These are phyloP conservation scores for Vigna reflexopilosa DNA, from an alignment of 306 rosid species.

Conservation along the genomic window DNA sequence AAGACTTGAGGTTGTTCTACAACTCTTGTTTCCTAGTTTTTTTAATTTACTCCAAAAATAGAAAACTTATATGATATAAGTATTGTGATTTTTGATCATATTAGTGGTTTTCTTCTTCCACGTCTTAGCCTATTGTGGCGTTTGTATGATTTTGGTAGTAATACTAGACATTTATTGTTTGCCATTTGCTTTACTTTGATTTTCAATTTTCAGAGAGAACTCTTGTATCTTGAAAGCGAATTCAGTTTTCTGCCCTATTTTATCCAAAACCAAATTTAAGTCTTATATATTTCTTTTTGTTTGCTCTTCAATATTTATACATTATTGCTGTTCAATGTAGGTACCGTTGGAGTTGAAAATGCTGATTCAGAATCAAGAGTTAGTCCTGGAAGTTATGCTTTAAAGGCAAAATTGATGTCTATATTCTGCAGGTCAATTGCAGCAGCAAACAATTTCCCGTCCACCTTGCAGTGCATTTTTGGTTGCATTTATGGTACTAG, in stretches of 20 bases:
- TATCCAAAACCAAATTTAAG: background rate
- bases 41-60: slow-evolving; percentile 2
- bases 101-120: slow-evolving; percentile 26
- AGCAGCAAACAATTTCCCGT: slow-evolving; percentile 94
- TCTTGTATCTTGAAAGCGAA: slow-evolving; percentile 18
- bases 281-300: slow-evolving; percentile 20
- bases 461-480: slow-evolving; percentile 96
- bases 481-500: slow-evolving; percentile 86
- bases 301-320: slow-evolving; percentile 31
- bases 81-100: slow-evolving; percentile 18
- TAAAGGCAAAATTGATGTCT: slow-evolving; percentile 88
- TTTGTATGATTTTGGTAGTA: slow-evolving; percentile 21
- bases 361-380: slow-evolving; percentile 74
- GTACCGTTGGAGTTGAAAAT: slow-evolving; percentile 69
- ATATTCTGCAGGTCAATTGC: slow-evolving; percentile 89
- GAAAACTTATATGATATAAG: slow-evolving; percentile 18
- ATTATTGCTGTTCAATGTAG: slow-evolving; percentile 55
- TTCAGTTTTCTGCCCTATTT: slow-evolving; percentile 7
- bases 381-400: slow-evolving; percentile 74
- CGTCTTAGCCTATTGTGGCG: background rate
- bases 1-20: background rate
- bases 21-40: background rate
- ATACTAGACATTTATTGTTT: slow-evolving; percentile 8
- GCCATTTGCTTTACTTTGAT: background rate
- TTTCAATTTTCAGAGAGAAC: slow-evolving; percentile 25